These are phyloP conservation scores for Breynia disticha DNA, from an alignment of 441 rosid species.

Conservation along the genomic window DNA sequence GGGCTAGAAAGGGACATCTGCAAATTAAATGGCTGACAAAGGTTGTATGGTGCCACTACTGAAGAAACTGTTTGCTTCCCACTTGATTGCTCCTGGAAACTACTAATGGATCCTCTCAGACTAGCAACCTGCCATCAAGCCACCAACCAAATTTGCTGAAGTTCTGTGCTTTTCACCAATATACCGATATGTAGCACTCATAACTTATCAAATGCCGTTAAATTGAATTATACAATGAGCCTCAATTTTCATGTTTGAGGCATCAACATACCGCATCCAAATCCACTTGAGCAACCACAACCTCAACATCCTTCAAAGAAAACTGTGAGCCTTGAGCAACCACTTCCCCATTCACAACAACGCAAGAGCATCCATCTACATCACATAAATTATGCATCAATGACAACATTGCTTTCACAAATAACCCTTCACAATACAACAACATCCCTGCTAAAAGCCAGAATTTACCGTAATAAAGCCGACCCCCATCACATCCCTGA, in stretches of 20 bases:
- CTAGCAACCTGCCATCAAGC: conserved; percentile 71
- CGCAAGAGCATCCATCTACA: conserved; percentile 82
- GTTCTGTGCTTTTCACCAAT: neutral
- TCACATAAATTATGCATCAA: conserved; percentile 4
- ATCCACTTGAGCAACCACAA: conserved; percentile 80
- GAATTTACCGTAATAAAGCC: conserved; percentile 71
- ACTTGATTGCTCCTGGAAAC: conserved; percentile 99
- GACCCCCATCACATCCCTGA: conserved; percentile 97
- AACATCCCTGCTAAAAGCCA: neutral
- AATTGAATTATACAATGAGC: conserved; percentile 3
- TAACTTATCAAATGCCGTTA: neutral
- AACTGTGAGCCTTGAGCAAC: conserved; percentile 95
- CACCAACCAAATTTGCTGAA: conserved; percentile 15
- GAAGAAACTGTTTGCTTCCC: conserved; percentile 57
- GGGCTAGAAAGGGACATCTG: conserved; percentile 67
- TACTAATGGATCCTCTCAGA: conserved; percentile 85
- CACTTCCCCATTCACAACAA: conserved; percentile 77
- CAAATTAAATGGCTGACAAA: conserved; percentile 63
- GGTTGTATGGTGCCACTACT: conserved; percentile 52
- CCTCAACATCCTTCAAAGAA: conserved; percentile 83
- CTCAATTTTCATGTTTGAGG: conserved; percentile 5
- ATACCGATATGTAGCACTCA: neutral
- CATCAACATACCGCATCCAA: conserved; percentile 67
- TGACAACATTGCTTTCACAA: neutral
- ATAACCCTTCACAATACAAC: too few relatives aligned